Evolutionary conservation across 192 early-diverging fungal species (phyloP).

Genomic region (Podila epicladia): DNA sequence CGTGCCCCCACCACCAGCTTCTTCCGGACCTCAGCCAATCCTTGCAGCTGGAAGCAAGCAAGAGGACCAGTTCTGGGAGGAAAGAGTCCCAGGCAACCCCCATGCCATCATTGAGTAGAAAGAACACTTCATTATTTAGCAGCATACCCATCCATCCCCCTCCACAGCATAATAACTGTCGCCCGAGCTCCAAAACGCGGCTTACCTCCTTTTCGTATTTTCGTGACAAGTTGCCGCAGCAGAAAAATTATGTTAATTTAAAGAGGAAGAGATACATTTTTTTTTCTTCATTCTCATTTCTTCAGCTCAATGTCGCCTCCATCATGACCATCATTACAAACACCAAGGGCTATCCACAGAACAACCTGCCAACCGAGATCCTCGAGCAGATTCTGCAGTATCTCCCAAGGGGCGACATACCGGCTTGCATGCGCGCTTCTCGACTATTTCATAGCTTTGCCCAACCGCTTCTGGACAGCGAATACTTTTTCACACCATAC

Average conservation of each 20-base stretch:
- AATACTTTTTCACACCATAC: background rate
- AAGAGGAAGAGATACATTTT: background rate
- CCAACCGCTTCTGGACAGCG: background rate
- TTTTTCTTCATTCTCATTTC: background rate
- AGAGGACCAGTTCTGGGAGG: background rate
- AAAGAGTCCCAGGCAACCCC: background rate
- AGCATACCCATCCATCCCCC: no score
- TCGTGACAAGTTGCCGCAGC: no score
- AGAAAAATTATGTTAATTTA: no score
- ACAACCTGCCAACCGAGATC: background rate
- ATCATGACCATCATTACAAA: background rate
- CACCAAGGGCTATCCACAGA: background rate
- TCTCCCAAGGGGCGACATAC: background rate
- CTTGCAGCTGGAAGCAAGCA: background rate
- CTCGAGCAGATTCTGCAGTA: background rate
- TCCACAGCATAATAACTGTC: background rate
- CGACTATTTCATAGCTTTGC: background rate
- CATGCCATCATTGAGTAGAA: background rate
- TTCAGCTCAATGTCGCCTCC: background rate
- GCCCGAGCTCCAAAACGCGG: background rate
- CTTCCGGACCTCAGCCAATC: background rate
- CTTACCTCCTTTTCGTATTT: no score
- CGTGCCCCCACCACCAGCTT: background rate
- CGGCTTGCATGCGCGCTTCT: background rate
- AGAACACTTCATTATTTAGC: background rate